A percentile compares a stretch with the other conserved stretches of the same genome.
phyloP scores from a whole-genome alignment of 495 filamentous ascomycete species.

The Aspergillus avenaceus region DNA sequence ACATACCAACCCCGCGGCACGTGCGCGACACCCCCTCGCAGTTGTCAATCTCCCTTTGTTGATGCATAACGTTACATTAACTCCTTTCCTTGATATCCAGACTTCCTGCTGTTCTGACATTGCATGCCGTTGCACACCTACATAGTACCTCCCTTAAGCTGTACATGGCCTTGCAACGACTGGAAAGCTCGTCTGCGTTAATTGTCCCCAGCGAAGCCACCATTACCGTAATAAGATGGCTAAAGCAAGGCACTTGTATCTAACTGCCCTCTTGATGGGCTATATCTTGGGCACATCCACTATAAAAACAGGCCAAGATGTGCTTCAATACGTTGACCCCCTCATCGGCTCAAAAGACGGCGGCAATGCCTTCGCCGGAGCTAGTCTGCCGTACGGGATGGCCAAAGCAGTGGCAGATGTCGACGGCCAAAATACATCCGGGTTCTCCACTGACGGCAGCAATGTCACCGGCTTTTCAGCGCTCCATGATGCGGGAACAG shows the following conservation, averaged over 20 bases:
- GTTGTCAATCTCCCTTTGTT: no score
- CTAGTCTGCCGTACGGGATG: constrained; percentile 70
- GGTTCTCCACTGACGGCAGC: constrained; percentile 63
- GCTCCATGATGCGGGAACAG: constrained; percentile 67
- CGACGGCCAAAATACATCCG: constrained; percentile 62
- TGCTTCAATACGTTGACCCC: constrained; percentile 40
- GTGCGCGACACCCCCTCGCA: no score
- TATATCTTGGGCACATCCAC: background rate
- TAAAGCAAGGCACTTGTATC: no score
- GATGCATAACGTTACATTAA: no score
- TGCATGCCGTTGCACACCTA: no score
- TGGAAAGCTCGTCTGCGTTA: no score
- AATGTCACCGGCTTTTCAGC: constrained; percentile 59
- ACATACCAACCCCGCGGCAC: background rate
- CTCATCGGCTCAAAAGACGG: constrained; percentile 54
- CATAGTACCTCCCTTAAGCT: no score
- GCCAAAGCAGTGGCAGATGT: constrained; percentile 73
- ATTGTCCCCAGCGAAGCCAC: no score
- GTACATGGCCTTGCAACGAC: no score
- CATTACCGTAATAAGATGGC: no score
- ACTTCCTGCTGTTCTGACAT: no score
- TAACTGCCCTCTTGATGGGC: background rate
- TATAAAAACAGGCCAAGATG: background rate
- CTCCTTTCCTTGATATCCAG: no score
- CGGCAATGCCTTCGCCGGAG: constrained; percentile 69